Evolutionary conservation across 163 green algal genomes (phyloP).

Genomic region (Scenedesmus sp.): DNA sequence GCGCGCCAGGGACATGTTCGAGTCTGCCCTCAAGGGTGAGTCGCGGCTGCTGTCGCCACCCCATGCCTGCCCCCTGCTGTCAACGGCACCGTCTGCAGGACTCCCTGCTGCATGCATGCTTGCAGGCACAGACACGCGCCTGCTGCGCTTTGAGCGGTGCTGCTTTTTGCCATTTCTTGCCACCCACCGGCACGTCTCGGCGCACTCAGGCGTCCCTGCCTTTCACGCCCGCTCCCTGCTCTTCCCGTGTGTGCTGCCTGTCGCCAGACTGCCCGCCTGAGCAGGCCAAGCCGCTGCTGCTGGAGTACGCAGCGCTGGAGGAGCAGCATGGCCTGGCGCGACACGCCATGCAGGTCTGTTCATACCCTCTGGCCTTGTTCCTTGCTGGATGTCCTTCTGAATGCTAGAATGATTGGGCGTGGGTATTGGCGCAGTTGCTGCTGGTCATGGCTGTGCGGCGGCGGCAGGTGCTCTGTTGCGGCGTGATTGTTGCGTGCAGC

Average conservation of each 20-base stretch:
- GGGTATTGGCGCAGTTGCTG: too few species aligned
- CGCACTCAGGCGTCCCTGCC: background rate
- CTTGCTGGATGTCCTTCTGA: background rate
- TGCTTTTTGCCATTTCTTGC: too few species aligned
- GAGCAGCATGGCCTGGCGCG: conserved; percentile 93
- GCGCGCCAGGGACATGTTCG: conserved; percentile 95
- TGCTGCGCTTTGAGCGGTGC: background rate
- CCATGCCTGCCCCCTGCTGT: background rate
- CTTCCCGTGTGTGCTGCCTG: background rate
- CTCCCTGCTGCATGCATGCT: background rate
- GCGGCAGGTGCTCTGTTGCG: too few species aligned
- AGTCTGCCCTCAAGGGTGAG: conserved; percentile 84
- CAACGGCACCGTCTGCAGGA: background rate
- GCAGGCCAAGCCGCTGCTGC: conserved; percentile 77
- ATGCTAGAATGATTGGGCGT: background rate
- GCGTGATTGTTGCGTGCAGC: too few species aligned
- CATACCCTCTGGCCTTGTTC: conserved; percentile 49
- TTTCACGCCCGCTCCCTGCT: background rate
- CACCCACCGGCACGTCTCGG: too few species aligned
- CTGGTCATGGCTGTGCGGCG: too few species aligned
- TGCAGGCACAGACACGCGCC: background rate
- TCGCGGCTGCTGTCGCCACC: background rate
- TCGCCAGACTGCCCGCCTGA: conserved; percentile 75
- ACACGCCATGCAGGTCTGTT: conserved; percentile 89
- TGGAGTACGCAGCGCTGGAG: conserved; percentile 91